Evolutionary conservation across 2,329 filamentous ascomycete species (phyloP), one percentile per base, ranked within the genome.

Genomic region (Sarocladium brachiariae): DNA sequence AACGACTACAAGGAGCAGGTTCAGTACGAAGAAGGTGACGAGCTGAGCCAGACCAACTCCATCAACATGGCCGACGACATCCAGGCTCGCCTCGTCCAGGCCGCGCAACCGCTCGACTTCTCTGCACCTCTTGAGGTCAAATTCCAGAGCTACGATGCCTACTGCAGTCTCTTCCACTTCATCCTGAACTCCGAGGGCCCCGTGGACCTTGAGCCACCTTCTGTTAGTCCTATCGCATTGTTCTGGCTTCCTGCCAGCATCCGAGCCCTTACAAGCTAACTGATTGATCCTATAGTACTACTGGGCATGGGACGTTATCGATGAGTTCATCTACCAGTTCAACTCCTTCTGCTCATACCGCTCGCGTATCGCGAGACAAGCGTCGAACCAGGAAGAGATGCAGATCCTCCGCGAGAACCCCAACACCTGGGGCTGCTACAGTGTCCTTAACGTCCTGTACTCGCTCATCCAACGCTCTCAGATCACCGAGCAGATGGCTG

Each of bases 261-360:
- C 10, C 27, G 39, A 39, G 46, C 25, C 37, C 19, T 16, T 51
- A 14, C 34, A 48, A 38, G 46, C 52, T 56, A 52, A 56, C 52
- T 37, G 8, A n/a, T 51, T 43, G 43, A 51, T 30, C 35, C 50
- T 45, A 39, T 68, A 97, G 89, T 95, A 96, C 75, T 96, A 92
- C 77, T 99, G 93, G 93, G 93, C 93, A 37, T 99, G 93, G 93
- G 93, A 99, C 70, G 92, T 97, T 60, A 96, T 99, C 73, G 93
- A 99, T 71, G 93, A 99, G 73, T 99, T 99, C 77, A 97, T 99
- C 74, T 99, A 99, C 78, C 93, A 99, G 71, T 99, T 99, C 80
- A 96, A 99, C 79, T 95, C 91, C 53, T 99, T 99, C 79, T 97
- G 90, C 69, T 89, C 90, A 56, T 96, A 96, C 80, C 85, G 93